Evolutionary conservation across 2,329 filamentous ascomycete genomes (phyloP), one percentile per base, ranked within the genome.

Genomic region (Fusarium sp.): DNA sequence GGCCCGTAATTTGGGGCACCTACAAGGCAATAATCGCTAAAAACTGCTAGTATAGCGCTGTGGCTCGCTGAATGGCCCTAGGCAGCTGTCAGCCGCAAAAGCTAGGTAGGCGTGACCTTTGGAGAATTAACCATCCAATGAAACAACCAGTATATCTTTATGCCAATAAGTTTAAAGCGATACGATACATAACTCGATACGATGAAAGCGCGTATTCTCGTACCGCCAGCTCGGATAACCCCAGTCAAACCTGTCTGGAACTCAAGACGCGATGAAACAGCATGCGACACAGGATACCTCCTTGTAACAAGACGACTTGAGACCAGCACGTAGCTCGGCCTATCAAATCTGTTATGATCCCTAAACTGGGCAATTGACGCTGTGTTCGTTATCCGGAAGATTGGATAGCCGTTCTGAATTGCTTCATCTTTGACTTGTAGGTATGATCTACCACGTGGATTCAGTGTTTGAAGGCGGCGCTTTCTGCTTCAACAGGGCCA

Each of bases 261-360:
- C 28, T n/a, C 20, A 45, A 57, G 25, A 46, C 50, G 9, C 6
- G 28, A 7, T 66, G 61, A 66, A 66, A 69, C 66, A 14, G 43
- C 23, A 23, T 59, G 55, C 32, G 65, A 60, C 53, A 28, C 14
- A 43, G 16, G 46, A 37, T n/a, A 47, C 62, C 65, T 41, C 66
- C 69, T 69, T 46, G 55, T 57, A 32, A 46, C 41, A n/a, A 11
- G 23, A 14, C 25, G 41, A 20, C 9, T 41, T 27, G 20, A 25
- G 25, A 18, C 32, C 4, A 10, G 23, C 37, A 46, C n/a, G 40
- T 18, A n/a, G 20, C 25, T 30, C 20, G 34, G 8, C 49, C 46
- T 61, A 45, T 55, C 40, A 48, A 23, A 20, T 16, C 25, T 30
- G 5, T 2, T 16, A 3, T 21, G n/a, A 18, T 18, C 2, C 12